A percentile compares a stretch with the other conserved stretches of the same genome.
These are phyloP conservation scores for Penicillium macrosclerotiorum DNA, from an alignment of 495 filamentous ascomycete genomes.

Conservation along the genomic window DNA sequence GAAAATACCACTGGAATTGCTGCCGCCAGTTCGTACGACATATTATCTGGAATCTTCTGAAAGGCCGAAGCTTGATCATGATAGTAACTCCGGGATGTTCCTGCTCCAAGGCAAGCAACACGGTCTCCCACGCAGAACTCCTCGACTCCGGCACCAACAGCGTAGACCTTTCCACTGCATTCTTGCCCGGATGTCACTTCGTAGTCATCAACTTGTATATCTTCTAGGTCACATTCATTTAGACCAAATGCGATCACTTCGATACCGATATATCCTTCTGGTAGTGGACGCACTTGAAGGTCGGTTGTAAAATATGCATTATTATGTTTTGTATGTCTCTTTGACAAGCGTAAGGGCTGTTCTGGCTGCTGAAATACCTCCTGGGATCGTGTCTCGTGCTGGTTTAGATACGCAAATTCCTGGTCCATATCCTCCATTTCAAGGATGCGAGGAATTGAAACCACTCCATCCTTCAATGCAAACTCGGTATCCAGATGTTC, in stretches of 20 bases:
- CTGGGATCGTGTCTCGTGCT: not conserved
- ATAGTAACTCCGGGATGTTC: constrained; percentile 19
- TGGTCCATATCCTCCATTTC: constrained; percentile 9
- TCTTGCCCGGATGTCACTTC: constrained; percentile 33
- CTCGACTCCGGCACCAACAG: constrained; percentile 23
- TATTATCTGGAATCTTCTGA: constrained; percentile 15
- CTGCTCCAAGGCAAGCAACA: constrained; percentile 34
- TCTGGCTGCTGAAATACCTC: constrained; percentile 11
- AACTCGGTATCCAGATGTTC: constrained; percentile 28
- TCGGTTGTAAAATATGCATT: constrained; percentile 8
- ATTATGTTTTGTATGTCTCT: not conserved
- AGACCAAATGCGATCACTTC: constrained; percentile 34
- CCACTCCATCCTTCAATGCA: constrained; percentile 14
- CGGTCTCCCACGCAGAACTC: constrained; percentile 43
- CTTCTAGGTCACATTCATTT: constrained; percentile 32
- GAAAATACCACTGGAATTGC: constrained; percentile 12
- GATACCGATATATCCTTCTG: constrained; percentile 26
- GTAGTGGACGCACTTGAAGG: not conserved
- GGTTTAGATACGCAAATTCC: not conserved
- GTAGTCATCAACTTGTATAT: too few relatives aligned
- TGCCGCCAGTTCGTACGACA: constrained; percentile 14
- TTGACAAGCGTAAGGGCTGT: constrained; percentile 8
- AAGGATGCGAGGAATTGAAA: constrained; percentile 26
- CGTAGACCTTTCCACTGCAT: constrained; percentile 43
- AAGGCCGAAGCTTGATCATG: constrained; percentile 14